Evolutionary conservation across 2,329 filamentous ascomycete genomes (phyloP).

Genomic region (Pseudopyricularia javanii): DNA sequence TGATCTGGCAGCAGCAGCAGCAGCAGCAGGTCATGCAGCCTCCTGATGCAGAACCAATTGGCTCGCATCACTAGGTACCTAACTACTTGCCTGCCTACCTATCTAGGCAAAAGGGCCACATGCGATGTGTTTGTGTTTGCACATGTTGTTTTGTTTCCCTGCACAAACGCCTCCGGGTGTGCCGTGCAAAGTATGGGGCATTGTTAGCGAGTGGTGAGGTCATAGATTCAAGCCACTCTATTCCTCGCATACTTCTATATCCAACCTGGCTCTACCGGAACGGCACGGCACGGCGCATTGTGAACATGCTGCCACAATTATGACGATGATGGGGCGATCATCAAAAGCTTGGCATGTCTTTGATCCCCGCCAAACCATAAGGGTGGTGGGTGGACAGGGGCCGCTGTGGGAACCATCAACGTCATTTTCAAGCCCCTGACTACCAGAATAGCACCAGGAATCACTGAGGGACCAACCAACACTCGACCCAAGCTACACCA

Average conservation of each 20-base stretch:
- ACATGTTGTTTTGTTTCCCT: neutral
- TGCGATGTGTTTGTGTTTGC: no score
- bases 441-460: no score
- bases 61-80: neutral
- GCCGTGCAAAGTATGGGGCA: neutral
- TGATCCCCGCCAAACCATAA: neutral
- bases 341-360: neutral
- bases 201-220: neutral
- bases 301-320: neutral
- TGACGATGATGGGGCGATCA: neutral
- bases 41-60: neutral
- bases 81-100: neutral
- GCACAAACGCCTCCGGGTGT: neutral
- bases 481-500: neutral
- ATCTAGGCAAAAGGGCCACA: neutral
- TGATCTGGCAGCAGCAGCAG: neutral
- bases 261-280: neutral
- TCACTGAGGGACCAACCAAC: neutral
- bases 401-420: neutral
- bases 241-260: neutral
- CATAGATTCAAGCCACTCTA: neutral
- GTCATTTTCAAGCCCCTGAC: neutral
- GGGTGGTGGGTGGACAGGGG: neutral
- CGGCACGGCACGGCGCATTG: neutral
- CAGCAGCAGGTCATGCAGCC: neutral